Evolutionary conservation across 2,329 filamentous ascomycete species (phyloP).

Genomic region (Aureobasidium subglaciale): DNA sequence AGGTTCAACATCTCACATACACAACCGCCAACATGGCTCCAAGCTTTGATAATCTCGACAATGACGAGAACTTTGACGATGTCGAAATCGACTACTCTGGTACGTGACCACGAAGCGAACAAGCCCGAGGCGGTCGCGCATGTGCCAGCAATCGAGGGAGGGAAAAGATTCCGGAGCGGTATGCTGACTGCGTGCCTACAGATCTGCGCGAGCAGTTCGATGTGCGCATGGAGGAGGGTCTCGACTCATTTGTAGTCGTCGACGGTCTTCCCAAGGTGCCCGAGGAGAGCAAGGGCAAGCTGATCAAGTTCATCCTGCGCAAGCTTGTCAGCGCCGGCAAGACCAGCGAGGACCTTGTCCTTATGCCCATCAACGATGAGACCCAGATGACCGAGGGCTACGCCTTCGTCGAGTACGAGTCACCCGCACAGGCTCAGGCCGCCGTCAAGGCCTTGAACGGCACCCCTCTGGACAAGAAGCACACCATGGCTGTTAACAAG

Average conservation of each 20-base stretch:
- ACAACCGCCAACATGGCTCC: conserved; percentile 65
- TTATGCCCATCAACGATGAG: conserved; percentile 88
- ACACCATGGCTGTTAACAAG: conserved; percentile 94
- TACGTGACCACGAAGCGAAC: conserved; percentile 23
- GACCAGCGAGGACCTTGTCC: conserved; percentile 78
- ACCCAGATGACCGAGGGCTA: conserved; percentile 76
- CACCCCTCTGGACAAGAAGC: conserved; percentile 89
- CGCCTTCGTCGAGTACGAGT: conserved; percentile 94
- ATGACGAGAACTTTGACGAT: conserved; percentile 84
- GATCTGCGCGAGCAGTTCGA: conserved; percentile 93
- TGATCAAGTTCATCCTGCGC: conserved; percentile 91
- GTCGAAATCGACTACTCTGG: conserved; percentile 87
- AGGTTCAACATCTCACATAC: not conserved
- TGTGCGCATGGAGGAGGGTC: conserved; percentile 89
- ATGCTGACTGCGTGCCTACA: conserved; percentile 23
- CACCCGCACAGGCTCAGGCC: conserved; percentile 78
- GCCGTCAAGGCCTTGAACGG: conserved; percentile 84
- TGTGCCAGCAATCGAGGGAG: not conserved
- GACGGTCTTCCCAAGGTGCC: conserved; percentile 87
- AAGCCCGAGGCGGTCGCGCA: not conserved
- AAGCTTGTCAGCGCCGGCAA: conserved; percentile 82
- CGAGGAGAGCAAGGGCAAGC: conserved; percentile 85
- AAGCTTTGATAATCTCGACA: conserved; percentile 80
- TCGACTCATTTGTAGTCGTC: conserved; percentile 93
- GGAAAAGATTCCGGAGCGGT: not conserved